These are phyloP conservation scores for Elasticomyces elasticus DNA, from an alignment of 495 filamentous ascomycete species.

Conservation along the genomic window DNA sequence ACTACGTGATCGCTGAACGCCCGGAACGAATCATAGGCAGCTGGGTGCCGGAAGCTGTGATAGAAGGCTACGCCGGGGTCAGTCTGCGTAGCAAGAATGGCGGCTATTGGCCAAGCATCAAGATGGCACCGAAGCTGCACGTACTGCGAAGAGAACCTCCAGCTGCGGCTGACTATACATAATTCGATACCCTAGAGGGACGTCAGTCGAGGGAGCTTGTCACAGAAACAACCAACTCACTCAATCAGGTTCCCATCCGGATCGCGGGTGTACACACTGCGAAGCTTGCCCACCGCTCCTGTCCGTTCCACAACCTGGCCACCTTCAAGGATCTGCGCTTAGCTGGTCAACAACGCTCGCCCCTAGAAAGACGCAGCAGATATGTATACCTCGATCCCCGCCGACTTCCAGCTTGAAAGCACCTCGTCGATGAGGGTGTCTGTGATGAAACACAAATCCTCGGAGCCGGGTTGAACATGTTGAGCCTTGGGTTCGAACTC, in stretches of 20 bases:
- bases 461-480: constrained; percentile 39
- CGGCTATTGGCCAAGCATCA: constrained; percentile 41
- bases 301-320: constrained; percentile 41
- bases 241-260: constrained; percentile 50
- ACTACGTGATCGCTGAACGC: constrained; percentile 69
- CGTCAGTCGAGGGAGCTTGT: neutral
- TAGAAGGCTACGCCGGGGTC: constrained; percentile 64
- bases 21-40: constrained; percentile 47
- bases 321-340: constrained; percentile 30
- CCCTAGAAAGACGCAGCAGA: no score
- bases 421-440: constrained; percentile 36
- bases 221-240: constrained; percentile 32
- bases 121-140: constrained; percentile 46
- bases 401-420: constrained; percentile 28
- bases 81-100: constrained; percentile 37
- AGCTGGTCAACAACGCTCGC: neutral
- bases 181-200: constrained; percentile 16
- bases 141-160: constrained; percentile 17
- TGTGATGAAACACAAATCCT: constrained; percentile 47
- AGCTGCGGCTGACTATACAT: constrained; percentile 7
- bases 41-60: constrained; percentile 62
- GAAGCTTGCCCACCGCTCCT: constrained; percentile 40
- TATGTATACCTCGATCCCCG: constrained; percentile 36
- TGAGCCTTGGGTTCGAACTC: constrained; percentile 48
- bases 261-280: constrained; percentile 47